Conservation (phyloP, 208 protist genomes). For the Leishmania aethiopica region DNA sequence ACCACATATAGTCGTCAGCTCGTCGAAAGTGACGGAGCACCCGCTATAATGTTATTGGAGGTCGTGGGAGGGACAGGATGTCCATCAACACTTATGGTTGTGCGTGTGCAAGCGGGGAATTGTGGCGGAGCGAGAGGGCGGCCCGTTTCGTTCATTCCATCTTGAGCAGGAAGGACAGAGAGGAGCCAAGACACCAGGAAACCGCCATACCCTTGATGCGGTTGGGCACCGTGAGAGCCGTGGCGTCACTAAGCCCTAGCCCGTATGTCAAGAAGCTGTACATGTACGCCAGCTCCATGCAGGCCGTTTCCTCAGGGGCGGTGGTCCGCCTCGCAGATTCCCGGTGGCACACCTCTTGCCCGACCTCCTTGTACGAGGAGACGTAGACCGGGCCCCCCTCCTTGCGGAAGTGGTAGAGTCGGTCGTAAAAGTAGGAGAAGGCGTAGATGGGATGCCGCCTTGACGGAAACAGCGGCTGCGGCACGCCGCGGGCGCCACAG, state of each 20-base stretch:
- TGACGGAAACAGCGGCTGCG: constrained; percentile 44
- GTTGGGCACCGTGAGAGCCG: constrained; percentile 49
- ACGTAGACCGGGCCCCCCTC: constrained; percentile 25
- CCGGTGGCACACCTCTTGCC: constrained; percentile 25
- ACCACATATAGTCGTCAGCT: not conserved
- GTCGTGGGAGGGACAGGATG: not conserved
- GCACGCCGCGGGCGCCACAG: constrained; percentile 57
- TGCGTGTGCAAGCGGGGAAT: not conserved
- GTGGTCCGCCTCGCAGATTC: not conserved
- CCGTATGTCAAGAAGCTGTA: constrained; percentile 65
- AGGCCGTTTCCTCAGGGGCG: constrained; percentile 33
- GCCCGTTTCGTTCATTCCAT: constrained; percentile 18
- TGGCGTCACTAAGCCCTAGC: constrained; percentile 51
- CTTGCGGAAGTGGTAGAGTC: constrained; percentile 29
- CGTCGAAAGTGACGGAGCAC: not conserved
- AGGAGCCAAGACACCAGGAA: constrained; percentile 84
- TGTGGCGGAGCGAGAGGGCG: not conserved
- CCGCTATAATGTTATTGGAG: not conserved
- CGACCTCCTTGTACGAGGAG: constrained; percentile 28
- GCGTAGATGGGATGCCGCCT: constrained; percentile 33
- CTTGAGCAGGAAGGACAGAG: constrained; percentile 36
- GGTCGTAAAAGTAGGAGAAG: constrained; percentile 84
- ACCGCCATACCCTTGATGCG: constrained; percentile 59
- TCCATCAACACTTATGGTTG: too few relatives aligned
- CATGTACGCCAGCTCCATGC: constrained; percentile 80